A percentile compares a stretch with the other conserved stretches of the same genome.
Evolutionary conservation across 345 rosid species (phyloP).

Genomic region (Cardiospermum halicacabum): DNA sequence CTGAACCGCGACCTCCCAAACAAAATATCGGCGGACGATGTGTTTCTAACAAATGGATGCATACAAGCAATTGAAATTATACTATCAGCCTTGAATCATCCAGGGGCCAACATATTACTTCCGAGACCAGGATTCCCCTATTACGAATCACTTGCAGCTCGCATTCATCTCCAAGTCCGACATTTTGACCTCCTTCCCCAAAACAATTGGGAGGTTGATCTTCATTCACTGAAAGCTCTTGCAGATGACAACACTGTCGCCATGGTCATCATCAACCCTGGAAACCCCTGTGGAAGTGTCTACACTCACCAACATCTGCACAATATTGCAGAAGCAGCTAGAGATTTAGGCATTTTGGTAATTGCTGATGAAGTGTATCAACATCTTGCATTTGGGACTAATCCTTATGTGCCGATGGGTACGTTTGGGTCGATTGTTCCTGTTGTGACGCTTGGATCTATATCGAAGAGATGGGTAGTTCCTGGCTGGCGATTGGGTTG

Average conservation of each 20-base stretch:
- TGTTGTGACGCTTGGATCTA: conserved; percentile 56
- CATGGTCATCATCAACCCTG: conserved; percentile 58
- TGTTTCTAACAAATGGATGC: conserved; percentile 52
- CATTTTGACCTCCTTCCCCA: conserved; percentile 63
- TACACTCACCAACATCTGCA: conserved; percentile 52
- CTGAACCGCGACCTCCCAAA: conserved; percentile 50
- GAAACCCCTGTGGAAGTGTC: conserved; percentile 66
- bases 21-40: conserved; percentile 49
- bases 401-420: conserved; percentile 64
- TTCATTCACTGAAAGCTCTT: conserved; percentile 47
- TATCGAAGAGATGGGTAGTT: conserved; percentile 75
- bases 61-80: conserved; percentile 52
- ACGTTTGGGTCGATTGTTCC: conserved; percentile 51
- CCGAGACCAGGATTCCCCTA: conserved; percentile 64
- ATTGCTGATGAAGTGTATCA: conserved; percentile 66
- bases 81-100: conserved; percentile 41
- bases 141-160: conserved; percentile 43
- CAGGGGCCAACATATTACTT: conserved; percentile 61
- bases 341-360: conserved; percentile 61
- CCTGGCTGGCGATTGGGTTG: conserved; percentile 89
- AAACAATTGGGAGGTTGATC: conserved; percentile 65
- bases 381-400: conserved; percentile 49
- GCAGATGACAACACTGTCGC: conserved; percentile 64
- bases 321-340: conserved; percentile 55
- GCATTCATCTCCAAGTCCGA: conserved; percentile 44